Percentiles rank a stretch among this genome's conserved stretches.
Conservation (phyloP, 2,329 filamentous ascomycete genomes). For the Botrytis medusae region DNA sequence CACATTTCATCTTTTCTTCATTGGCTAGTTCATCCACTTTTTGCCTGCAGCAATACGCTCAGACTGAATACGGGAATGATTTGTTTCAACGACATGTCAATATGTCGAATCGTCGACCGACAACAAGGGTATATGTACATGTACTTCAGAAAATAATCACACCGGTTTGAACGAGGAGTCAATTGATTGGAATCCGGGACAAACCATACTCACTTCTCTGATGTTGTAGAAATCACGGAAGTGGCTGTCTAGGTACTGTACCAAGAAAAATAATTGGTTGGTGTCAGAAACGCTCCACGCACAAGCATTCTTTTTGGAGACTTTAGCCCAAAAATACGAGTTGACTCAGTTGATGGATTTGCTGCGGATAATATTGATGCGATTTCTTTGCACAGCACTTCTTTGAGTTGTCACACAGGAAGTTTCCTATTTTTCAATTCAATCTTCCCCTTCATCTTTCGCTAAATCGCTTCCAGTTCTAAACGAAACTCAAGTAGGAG, state of each 20-base stretch:
- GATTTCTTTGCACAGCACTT: neutral
- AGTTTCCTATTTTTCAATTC: slow-evolving; percentile 2
- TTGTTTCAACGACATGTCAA: slow-evolving; percentile 7
- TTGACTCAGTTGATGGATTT: neutral
- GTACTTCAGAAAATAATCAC: neutral
- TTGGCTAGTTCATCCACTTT: neutral
- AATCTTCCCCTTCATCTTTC: neutral
- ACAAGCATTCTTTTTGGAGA: slow-evolving; percentile 1
- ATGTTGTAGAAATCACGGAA: slow-evolving; percentile 1
- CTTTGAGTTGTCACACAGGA: neutral
- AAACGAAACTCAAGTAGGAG: neutral
- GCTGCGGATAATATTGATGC: neutral
- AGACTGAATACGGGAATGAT: neutral
- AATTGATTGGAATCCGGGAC: neutral
- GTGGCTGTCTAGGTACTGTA: neutral
- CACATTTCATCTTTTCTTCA: neutral
- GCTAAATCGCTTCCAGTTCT: neutral
- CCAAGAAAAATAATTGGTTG: neutral
- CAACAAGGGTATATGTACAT: slow-evolving; percentile 5
- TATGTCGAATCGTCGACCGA: neutral
- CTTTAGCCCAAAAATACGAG: slow-evolving; percentile 1
- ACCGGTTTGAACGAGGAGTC: neutral
- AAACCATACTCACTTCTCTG: neutral
- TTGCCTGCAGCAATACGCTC: neutral
- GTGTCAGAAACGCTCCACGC: neutral